These are phyloP conservation scores for Eimeria necatrix DNA, from an alignment of 169 alveolate genomes.

Conservation along the genomic window DNA sequence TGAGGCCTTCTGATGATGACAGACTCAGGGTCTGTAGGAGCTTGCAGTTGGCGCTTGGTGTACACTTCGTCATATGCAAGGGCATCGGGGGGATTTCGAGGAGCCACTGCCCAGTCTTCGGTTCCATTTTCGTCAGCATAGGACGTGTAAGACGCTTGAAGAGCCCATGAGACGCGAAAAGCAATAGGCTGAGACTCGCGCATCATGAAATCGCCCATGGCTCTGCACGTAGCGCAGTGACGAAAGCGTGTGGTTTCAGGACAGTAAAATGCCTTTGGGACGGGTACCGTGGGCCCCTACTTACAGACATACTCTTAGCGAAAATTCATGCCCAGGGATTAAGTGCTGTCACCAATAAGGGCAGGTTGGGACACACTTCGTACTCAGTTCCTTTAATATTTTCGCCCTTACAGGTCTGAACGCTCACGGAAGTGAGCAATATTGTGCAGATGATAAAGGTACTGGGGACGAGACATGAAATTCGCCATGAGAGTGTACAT, in stretches of 20 bases:
- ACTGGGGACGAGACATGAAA: slow-evolving; percentile 48
- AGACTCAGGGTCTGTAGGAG: slow-evolving; percentile 61
- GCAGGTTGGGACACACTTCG: no score
- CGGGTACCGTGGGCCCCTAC: no score
- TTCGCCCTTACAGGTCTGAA: slow-evolving; percentile 30
- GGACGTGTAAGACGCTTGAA: slow-evolving; percentile 21
- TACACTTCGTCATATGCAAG: slow-evolving; percentile 50
- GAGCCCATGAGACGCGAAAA: slow-evolving; percentile 40
- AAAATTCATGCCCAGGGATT: no score
- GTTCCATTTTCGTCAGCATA: slow-evolving; percentile 9
- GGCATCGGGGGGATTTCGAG: background rate
- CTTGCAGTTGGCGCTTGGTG: slow-evolving; percentile 10
- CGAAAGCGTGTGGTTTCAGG: no score
- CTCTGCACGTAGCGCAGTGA: slow-evolving; percentile 4
- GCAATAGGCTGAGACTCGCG: slow-evolving; percentile 67
- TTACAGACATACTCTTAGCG: no score
- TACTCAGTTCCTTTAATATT: no score
- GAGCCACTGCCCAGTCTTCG: slow-evolving; percentile 55
- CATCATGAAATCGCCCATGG: slow-evolving; percentile 67
- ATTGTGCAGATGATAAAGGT: slow-evolving; percentile 8
- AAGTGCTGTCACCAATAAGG: no score
- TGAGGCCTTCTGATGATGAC: slow-evolving; percentile 37
- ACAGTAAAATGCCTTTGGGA: no score
- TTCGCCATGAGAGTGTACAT: slow-evolving; percentile 15
- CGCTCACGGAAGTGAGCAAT: slow-evolving; percentile 45